These are phyloP conservation scores for Trifolium fragiferum DNA, from an alignment of 306 rosid species.

Conservation along the genomic window DNA sequence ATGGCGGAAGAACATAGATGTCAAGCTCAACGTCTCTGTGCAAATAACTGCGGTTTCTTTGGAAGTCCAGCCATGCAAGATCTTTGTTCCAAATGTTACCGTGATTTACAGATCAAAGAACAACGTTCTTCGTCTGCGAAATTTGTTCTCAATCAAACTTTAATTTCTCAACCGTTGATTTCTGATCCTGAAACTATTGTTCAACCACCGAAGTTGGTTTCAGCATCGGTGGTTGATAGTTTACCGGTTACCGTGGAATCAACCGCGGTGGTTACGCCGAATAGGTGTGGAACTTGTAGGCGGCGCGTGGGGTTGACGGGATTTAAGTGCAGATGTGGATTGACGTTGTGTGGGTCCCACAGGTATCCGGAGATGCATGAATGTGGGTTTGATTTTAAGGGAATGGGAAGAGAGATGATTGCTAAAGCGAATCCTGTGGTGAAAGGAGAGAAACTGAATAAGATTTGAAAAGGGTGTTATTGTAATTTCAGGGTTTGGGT, in stretches of 20 bases:
- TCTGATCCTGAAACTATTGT: not conserved
- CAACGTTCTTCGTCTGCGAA: constrained; percentile 66
- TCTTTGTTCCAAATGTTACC: constrained; percentile 76
- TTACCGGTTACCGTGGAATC: not conserved
- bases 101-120: constrained; percentile 72
- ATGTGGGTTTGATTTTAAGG: constrained; percentile 78
- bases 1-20: constrained; percentile 94
- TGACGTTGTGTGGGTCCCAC: constrained; percentile 73
- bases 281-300: constrained; percentile 64
- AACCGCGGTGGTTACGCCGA: constrained; percentile 41
- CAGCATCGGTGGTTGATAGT: not conserved
- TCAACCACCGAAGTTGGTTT: not conserved
- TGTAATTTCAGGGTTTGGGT: constrained; percentile 35
- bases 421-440: constrained; percentile 88
- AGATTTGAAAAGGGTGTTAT: constrained; percentile 56
- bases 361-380: constrained; percentile 82
- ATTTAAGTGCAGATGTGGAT: constrained; percentile 80
- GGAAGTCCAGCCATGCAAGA: constrained; percentile 72
- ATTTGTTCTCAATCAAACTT: constrained; percentile 65
- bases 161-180: constrained; percentile 38
- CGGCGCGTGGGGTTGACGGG: constrained; percentile 91
- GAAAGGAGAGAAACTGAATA: constrained; percentile 71
- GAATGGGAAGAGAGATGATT: constrained; percentile 75
- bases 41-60: constrained; percentile 83
- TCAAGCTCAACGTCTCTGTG: constrained; percentile 75